Base-by-base conservation (phyloP, 306 rosid species). In the Pterocarpus macrocarpus region DNA sequence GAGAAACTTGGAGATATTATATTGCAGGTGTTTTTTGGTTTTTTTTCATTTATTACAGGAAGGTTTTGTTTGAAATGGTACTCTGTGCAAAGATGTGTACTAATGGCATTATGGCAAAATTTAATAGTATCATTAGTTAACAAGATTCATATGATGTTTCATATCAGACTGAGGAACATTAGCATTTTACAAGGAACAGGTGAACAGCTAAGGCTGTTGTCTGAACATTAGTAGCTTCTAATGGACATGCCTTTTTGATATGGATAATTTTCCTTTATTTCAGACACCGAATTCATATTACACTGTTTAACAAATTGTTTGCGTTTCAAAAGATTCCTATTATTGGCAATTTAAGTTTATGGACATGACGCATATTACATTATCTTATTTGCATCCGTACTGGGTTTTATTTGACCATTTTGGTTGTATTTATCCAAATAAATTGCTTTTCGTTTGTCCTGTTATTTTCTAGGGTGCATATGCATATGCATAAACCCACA, bases 1-100 rank as follows among this genome's bases (percentile, higher is more conserved):
- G 97, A 92, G 77, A 92, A 93, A 86, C 73, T 95, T 35, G 98
- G 98, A 49, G 98, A 95, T 78, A 87, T 95, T 73, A 86, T 95
- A 75, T 74, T 92, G 85, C 95, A 91, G 98, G 98, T 95, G 78
- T 61, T 52, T 47, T 4, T 73, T 64, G 49, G 14, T 66, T 47
- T 5, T 30, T 32, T 55, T 79, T 35, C 30, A 41, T 52, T 66
- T 67, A 34, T 65, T 53, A 16, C 7, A 17, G 12, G 45, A 80
- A 61, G n/a, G 39, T 72, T 79, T 35, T 76, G 30, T 30, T 65
- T 35, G 50, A 71, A 82, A 53, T 43, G 67, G 43, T 62, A 13
- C 16, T 63, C n/a, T 38, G 32, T 47, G 75, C 47, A 63, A 55
- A 36, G 55, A 36, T 30, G 52, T 32, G 17, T 64, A 16, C 64